Evolutionary conservation across 1,284 basidiomycete genomes (phyloP), one percentile per base, ranked within the genome.

Genomic region (Cutaneotrichosporon sp.): DNA sequence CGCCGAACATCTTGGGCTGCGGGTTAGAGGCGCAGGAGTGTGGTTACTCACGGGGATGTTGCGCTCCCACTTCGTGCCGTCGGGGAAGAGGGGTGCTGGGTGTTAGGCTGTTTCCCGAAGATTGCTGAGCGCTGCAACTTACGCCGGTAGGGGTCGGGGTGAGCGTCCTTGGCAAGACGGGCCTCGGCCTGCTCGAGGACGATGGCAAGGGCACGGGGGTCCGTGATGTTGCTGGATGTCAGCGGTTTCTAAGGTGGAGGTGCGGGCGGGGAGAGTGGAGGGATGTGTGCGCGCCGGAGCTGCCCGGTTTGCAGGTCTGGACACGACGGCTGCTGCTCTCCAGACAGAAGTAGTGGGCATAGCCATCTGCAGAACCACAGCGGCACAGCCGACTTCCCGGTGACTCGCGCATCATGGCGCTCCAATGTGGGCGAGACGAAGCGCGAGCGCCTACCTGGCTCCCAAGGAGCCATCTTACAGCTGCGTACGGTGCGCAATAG

Each of bases 101-200:
- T 67, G 65, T 61, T 65, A 24, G 66, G n/a, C 33, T 33, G 43
- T 24, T 29, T 9, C 7, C 3, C 10, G 22, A 14, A 24, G 13
- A 46, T 24, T n/a, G n/a, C 22, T 46, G 45, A 46, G 45, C 22
- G 10, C 7, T 29, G 38, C 18, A 14, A 84, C 87, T 81, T 80
- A 97, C 94, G 82, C 79, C 89, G 89, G 80, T 94, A 93, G 54
- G 94, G 94, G 80, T 97, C 94, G 13, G 93, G 94, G 78, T 97
- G 94, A 67, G 82, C 82, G 70, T 81, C 84, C 33, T 79, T 80
- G 16, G 86, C 87, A 31, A 97, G 82, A 31, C 86, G 80, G 10
- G 86, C 87, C 81, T 97, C 94, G 8, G 92, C 92, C 73, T 88
- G 86, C 73, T 88, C 86, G 45, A 97, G 81, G 59, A 97, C 86